Percentiles rank a stretch among this genome's conserved stretches.
phyloP scores from a whole-genome alignment of 2,329 filamentous ascomycete genomes.

The Escovopsis sp. region DNA sequence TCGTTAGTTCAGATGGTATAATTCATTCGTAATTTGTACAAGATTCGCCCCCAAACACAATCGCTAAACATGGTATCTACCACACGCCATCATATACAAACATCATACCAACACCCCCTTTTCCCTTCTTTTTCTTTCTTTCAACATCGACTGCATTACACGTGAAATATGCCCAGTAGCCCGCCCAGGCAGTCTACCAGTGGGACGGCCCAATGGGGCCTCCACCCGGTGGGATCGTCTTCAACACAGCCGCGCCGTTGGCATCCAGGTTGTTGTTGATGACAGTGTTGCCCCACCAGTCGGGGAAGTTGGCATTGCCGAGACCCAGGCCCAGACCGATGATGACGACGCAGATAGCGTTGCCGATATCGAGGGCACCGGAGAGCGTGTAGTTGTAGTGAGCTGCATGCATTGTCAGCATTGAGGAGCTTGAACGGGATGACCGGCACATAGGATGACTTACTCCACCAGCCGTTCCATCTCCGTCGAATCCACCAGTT shows the following conservation, averaged over 20 bases:
- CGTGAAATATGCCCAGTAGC: not conserved
- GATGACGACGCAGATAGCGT: constrained; percentile 40
- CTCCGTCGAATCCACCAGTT: constrained; percentile 36
- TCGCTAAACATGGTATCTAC: too few relatives aligned
- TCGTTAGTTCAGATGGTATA: too few relatives aligned
- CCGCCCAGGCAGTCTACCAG: not conserved
- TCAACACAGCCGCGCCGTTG: constrained; percentile 11
- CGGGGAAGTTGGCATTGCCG: constrained; percentile 27
- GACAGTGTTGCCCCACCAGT: constrained; percentile 32
- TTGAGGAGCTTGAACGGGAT: not conserved
- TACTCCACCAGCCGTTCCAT: constrained; percentile 40
- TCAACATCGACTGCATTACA: not conserved
- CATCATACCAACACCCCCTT: not conserved
- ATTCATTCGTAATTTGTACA: too few relatives aligned
- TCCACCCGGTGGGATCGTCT: constrained; percentile 1
- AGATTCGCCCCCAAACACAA: too few relatives aligned
- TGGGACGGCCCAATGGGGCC: constrained; percentile 1
- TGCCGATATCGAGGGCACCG: constrained; percentile 43
- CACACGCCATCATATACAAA: not conserved
- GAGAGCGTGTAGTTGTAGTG: constrained; percentile 45
- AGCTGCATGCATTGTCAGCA: constrained; percentile 3
- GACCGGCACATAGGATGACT: constrained; percentile 13
- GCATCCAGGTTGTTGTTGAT: constrained; percentile 17
- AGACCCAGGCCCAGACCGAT: constrained; percentile 32
- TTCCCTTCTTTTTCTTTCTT: too few relatives aligned